Base-by-base conservation (phyloP, 768 basidiomycete genomes). In the Kwoniella botswanensis region DNA sequence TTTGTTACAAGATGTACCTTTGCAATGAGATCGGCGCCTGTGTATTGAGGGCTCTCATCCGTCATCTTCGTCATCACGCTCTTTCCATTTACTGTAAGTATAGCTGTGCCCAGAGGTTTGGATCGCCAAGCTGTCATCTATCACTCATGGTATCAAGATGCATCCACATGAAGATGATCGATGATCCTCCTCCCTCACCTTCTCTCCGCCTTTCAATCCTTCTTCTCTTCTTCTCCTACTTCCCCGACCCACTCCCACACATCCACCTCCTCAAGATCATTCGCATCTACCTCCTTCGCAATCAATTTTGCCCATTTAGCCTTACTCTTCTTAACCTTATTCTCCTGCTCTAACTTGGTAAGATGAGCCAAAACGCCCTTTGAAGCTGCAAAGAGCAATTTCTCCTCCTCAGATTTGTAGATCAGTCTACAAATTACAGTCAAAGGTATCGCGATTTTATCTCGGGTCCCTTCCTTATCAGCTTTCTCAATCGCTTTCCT, bases 331-430 rank as follows among this genome's bases (percentile, higher is more conserved):
- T 44, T 65, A 15, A 76, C 75, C 46, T 78, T 78, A 9, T 70
- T 70, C 24, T 81, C 80, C 26, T 70, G 58, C 56, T 73, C 73
- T n/a, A 81, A 54, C 41, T 81, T 79, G 63, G 70, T 65, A 35
- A 81, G 61, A 46, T 79, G 75, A 4, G 78, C 76, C 6, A 41
- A 17, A 7, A 74, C 59, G 11, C 63, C 65, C 52, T 67, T 72
- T 5, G 60, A 42, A 35, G 73, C 76, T 3, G 76, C 76, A 42
- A 56, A 64, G 24, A 78, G 60, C 26, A 76, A 46, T 52, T 65
- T 72, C 57, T 79, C 78, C 24, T 76, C 72, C 24, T 65, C 65
- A 4, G 75, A 77, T 60, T 74, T 68, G 67, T 80, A 77, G 0
- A 78, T 18, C 22, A 78, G 24, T 35, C 77, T 58, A 15, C 68